Percentiles rank a stretch among this genome's conserved stretches.
Evolutionary conservation across 2,329 filamentous ascomycete genomes (phyloP).

Genomic region (Calonectria pseudoreteaudii): DNA sequence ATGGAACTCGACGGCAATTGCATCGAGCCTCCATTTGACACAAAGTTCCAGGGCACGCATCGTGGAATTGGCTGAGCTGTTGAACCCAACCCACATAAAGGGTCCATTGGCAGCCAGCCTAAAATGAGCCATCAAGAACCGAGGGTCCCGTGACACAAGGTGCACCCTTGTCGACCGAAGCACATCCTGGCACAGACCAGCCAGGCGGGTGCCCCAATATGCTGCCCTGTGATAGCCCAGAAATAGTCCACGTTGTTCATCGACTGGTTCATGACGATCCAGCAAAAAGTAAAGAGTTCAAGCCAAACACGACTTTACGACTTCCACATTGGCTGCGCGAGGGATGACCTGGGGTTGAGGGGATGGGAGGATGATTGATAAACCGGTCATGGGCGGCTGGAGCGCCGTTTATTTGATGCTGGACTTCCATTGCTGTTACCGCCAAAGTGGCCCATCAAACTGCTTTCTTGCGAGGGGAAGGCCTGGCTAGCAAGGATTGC

Average conservation of each 20-base stretch:
- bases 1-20: background rate
- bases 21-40: background rate
- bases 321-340: constrained; percentile 16
- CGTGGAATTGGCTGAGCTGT: background rate
- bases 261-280: constrained; percentile 38
- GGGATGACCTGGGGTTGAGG: constrained; percentile 40
- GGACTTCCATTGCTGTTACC: background rate
- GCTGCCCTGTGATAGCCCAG: constrained; percentile 31
- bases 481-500: background rate
- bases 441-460: background rate
- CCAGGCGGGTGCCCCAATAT: background rate
- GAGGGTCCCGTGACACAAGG: constrained; percentile 19
- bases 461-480: background rate
- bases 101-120: background rate
- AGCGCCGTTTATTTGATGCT: constrained; percentile 12
- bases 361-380: constrained; percentile 10
- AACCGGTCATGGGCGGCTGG: background rate
- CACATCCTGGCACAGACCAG: background rate
- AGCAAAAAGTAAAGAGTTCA: background rate
- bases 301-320: constrained; percentile 13
- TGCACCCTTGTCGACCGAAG: background rate
- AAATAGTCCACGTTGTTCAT: constrained; percentile 40
- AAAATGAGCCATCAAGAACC: constrained; percentile 11
- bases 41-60: background rate
- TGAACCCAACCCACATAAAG: constrained; percentile 1